Conservation (phyloP, 139 green algal genomes). For the Tetraselmis chui region DNA sequence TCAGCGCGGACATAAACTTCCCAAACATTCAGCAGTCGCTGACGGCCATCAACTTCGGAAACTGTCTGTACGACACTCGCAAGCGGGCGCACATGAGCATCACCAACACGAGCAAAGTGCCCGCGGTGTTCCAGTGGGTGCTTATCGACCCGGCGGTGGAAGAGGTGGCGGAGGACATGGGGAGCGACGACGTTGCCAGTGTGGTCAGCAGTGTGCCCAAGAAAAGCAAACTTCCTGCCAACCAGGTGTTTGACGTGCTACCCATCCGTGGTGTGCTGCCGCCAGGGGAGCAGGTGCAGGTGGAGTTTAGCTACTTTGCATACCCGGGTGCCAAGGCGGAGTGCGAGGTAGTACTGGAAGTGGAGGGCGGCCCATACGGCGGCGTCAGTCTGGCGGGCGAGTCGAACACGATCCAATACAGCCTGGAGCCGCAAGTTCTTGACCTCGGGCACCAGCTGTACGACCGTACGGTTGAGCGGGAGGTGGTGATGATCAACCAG, state of each 20-base stretch:
- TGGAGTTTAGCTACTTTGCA: conserved; percentile 67
- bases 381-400: conserved; percentile 50
- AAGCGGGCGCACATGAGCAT: conserved; percentile 35
- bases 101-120: conserved; percentile 47
- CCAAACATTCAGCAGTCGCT: conserved; percentile 53
- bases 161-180: background rate
- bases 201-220: background rate
- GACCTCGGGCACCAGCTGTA: conserved; percentile 57
- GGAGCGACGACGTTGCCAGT: background rate
- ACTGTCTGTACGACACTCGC: conserved; percentile 62
- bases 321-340: conserved; percentile 35
- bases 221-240: conserved; percentile 19
- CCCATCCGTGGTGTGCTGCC: conserved; percentile 53
- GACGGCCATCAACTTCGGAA: conserved; percentile 57
- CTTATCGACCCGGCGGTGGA: background rate
- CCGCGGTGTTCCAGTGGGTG: conserved; percentile 51
- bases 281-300: conserved; percentile 42
- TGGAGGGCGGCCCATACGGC: conserved; percentile 60
- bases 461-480: conserved; percentile 44
- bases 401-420: conserved; percentile 63
- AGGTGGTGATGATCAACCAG: conserved; percentile 51
- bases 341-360: conserved; percentile 48
- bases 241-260: conserved; percentile 70
- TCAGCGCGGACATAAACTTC: conserved; percentile 54
- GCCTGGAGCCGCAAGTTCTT: conserved; percentile 51